phyloP scores from a whole-genome alignment of 768 basidiomycete species.

The Xerocomellus amylosporus region DNA sequence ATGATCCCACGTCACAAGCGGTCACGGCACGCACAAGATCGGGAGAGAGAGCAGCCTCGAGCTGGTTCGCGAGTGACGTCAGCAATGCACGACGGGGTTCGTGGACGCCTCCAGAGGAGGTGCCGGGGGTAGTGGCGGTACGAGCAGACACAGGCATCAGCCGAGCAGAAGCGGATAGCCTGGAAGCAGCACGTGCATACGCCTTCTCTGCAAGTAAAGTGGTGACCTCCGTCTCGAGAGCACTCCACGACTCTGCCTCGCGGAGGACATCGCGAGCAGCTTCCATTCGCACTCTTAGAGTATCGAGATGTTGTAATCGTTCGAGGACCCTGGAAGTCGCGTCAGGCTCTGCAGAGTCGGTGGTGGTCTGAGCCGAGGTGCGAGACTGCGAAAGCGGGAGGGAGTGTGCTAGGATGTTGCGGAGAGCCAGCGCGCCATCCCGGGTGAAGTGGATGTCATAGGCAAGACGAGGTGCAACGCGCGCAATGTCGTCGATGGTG shows the following conservation, averaged over 20 bases:
- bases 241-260: slow-evolving; percentile 97
- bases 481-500: slow-evolving; percentile 88
- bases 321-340: slow-evolving; percentile 69
- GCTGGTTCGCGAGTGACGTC: slow-evolving; percentile 92
- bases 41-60: slow-evolving; percentile 90
- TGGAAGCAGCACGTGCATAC: slow-evolving; percentile 88
- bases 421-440: slow-evolving; percentile 80
- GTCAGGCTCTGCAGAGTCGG: slow-evolving; percentile 20
- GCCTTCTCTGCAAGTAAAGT: slow-evolving; percentile 73
- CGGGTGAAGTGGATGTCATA: slow-evolving; percentile 98
- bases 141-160: slow-evolving; percentile 93
- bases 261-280: slow-evolving; percentile 82
- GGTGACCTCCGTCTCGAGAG: slow-evolving; percentile 89
- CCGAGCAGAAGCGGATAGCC: slow-evolving; percentile 84
- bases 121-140: slow-evolving; percentile 55
- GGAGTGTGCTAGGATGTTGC: slow-evolving; percentile 56
- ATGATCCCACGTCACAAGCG: slow-evolving; percentile 67
- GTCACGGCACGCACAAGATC: slow-evolving; percentile 86
- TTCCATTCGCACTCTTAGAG: slow-evolving; percentile 84
- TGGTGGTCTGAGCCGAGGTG: neutral
- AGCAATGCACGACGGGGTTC: slow-evolving; percentile 82
- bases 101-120: slow-evolving; percentile 39
- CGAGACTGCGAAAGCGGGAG: slow-evolving; percentile 34
- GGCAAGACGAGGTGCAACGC: slow-evolving; percentile 83
- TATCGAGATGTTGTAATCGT: slow-evolving; percentile 76